phyloP scores from a whole-genome alignment of 306 rosid genomes.

The Cicer cuneatum region DNA sequence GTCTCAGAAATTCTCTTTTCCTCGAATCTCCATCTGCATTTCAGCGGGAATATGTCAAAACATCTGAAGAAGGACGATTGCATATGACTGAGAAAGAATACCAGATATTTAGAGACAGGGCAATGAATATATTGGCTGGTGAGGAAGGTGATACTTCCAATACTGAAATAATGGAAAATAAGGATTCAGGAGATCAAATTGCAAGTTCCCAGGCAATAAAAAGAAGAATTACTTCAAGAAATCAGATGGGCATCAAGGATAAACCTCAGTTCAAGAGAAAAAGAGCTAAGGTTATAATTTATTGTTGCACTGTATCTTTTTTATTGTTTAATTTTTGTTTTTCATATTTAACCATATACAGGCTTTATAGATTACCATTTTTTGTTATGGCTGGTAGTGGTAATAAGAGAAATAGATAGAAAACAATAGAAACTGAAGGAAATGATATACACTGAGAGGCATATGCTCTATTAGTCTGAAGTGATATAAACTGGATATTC shows the following conservation, averaged over 20 bases:
- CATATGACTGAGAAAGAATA: conserved; percentile 63
- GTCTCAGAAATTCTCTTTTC: conserved; percentile 73
- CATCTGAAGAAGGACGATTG: conserved; percentile 60
- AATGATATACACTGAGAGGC: not conserved
- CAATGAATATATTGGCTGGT: conserved; percentile 26
- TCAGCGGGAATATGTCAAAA: conserved; percentile 69
- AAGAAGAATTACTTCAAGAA: conserved; percentile 39
- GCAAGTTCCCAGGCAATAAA: conserved; percentile 40
- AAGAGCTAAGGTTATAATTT: conserved; percentile 68
- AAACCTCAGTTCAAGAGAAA: conserved; percentile 79
- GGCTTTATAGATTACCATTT: conserved; percentile 33
- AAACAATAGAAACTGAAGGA: not conserved
- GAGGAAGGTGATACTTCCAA: conserved; percentile 44
- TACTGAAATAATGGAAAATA: conserved; percentile 45
- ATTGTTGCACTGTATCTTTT: conserved; percentile 4
- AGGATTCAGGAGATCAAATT: conserved; percentile 51
- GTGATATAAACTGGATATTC: conserved; percentile 5
- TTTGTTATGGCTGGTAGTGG: not conserved
- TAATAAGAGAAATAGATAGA: not conserved
- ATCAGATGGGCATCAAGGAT: conserved; percentile 56
- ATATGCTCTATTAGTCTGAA: not conserved
- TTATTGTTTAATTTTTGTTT: not conserved
- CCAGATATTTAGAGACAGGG: conserved; percentile 47
- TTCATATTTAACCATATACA: not conserved
- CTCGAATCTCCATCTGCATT: conserved; percentile 68